phyloP scores from a whole-genome alignment of 805 yeast genomes.

The Metschnikowia reukaufii region DNA sequence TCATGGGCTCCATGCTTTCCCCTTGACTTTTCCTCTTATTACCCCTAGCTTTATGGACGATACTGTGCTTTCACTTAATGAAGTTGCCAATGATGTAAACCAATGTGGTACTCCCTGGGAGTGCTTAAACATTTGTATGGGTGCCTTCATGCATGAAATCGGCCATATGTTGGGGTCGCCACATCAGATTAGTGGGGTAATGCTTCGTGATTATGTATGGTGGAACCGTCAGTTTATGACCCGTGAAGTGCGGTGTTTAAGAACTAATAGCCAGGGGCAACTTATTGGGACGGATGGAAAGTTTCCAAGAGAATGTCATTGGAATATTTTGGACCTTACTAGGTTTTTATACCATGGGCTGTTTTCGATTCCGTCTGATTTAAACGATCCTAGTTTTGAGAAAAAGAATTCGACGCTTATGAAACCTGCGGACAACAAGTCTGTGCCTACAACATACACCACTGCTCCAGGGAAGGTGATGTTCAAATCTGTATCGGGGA shows the following conservation, averaged over 20 bases:
- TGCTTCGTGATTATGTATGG: slow-evolving; percentile 81
- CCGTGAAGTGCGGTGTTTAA: slow-evolving; percentile 55
- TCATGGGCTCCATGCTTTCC: slow-evolving; percentile 91
- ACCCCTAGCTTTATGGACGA: slow-evolving; percentile 68
- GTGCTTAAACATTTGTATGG: slow-evolving; percentile 77
- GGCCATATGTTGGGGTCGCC: slow-evolving; percentile 93
- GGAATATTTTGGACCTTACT: slow-evolving; percentile 81
- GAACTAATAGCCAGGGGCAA: slow-evolving; percentile 52
- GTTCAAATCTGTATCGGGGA: slow-evolving; percentile 60
- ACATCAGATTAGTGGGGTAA: slow-evolving; percentile 85
- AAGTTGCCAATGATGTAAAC: slow-evolving; percentile 88
- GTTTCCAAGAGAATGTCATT: slow-evolving; percentile 68
- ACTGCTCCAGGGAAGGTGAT: slow-evolving; percentile 27
- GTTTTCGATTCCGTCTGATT: slow-evolving; percentile 69
- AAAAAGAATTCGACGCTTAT: slow-evolving; percentile 35
- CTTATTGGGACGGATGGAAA: slow-evolving; percentile 36
- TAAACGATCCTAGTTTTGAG: slow-evolving; percentile 40
- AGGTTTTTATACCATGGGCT: slow-evolving; percentile 81
- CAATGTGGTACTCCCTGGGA: slow-evolving; percentile 92
- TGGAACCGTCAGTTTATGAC: slow-evolving; percentile 82
- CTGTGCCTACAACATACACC: slow-evolving; percentile 26
- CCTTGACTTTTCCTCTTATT: slow-evolving; percentile 72
- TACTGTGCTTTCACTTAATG: slow-evolving; percentile 55
- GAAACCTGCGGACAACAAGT: slow-evolving; percentile 12
- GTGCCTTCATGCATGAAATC: slow-evolving; percentile 94